Evolutionary conservation across 2,329 filamentous ascomycete species (phyloP).

Genomic region (Phialophora expanda): DNA sequence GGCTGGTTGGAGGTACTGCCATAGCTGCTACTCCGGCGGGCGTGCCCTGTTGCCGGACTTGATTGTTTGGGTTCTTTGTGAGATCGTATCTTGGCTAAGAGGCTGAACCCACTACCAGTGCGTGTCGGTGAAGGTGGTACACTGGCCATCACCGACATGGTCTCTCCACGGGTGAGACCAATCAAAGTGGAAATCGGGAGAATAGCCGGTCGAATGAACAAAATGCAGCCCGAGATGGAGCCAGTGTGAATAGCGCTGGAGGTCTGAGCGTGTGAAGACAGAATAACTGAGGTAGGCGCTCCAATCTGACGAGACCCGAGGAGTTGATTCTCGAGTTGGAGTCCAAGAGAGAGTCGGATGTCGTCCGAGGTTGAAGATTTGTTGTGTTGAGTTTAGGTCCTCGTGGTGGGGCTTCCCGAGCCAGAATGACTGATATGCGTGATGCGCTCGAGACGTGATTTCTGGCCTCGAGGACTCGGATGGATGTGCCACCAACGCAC

Average conservation of each 20-base stretch:
- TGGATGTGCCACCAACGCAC: background rate
- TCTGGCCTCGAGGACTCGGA: background rate
- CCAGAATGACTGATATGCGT: background rate
- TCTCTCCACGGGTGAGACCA: background rate
- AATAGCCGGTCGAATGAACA: background rate
- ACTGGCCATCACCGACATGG: constrained; percentile 25
- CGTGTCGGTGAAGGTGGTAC: constrained; percentile 26
- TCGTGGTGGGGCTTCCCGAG: constrained; percentile 2
- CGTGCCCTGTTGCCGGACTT: constrained; percentile 8
- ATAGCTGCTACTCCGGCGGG: constrained; percentile 28
- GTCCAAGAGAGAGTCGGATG: background rate
- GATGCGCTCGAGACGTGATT: background rate
- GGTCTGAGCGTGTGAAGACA: background rate
- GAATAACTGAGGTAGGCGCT: background rate
- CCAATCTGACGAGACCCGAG: background rate
- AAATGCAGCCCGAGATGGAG: background rate
- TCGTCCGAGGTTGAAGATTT: constrained; percentile 1
- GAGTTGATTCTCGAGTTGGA: background rate
- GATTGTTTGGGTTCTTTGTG: constrained; percentile 30
- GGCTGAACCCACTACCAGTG: constrained; percentile 29
- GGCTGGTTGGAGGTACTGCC: constrained; percentile 22
- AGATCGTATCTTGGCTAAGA: constrained; percentile 34
- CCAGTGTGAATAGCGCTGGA: background rate
- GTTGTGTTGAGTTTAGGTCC: background rate
- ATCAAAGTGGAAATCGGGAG: background rate